phyloP scores from a whole-genome alignment of 2,329 filamentous ascomycete genomes.

The Colletotrichum graminicola region DNA sequence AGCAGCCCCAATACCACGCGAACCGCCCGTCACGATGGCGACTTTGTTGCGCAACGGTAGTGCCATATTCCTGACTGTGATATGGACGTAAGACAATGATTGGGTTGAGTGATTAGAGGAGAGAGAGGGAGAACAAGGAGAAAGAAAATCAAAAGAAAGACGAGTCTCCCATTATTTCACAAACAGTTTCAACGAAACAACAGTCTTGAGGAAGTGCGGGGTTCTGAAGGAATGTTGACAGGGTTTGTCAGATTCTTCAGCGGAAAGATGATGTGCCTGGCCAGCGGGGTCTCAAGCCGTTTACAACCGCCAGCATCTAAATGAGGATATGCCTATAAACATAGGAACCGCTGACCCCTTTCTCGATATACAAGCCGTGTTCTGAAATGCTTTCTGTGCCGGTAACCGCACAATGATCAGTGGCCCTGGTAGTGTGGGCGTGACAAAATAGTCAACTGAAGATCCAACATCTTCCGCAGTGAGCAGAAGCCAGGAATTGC shows the following conservation, averaged over 20 bases:
- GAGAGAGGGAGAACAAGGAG: not conserved
- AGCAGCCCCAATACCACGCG: slow-evolving; percentile 69
- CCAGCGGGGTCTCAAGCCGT: not conserved
- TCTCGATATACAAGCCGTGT: not conserved
- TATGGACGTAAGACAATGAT: not conserved
- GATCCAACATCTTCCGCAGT: not conserved
- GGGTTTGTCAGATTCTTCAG: slow-evolving; percentile 1
- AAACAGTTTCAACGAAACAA: too few species aligned
- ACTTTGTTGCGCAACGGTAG: slow-evolving; percentile 47
- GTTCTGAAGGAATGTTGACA: not conserved
- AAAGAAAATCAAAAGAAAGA: not conserved
- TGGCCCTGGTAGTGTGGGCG: not conserved
- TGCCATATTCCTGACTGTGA: slow-evolving; percentile 2
- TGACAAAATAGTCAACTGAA: not conserved
- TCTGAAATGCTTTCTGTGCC: not conserved
- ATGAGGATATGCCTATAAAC: too few species aligned
- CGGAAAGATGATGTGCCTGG: not conserved
- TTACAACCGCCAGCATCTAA: not conserved
- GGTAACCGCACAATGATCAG: too few species aligned
- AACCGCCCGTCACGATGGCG: slow-evolving; percentile 47
- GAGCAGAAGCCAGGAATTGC: not conserved
- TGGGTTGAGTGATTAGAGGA: not conserved
- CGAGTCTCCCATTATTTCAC: not conserved
- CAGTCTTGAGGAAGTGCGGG: not conserved
- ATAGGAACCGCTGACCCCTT: accelerated